Evolutionary conservation across 371 early-diverging fungal genomes (phyloP).

Genomic region (Phascolomyces articulosus): DNA sequence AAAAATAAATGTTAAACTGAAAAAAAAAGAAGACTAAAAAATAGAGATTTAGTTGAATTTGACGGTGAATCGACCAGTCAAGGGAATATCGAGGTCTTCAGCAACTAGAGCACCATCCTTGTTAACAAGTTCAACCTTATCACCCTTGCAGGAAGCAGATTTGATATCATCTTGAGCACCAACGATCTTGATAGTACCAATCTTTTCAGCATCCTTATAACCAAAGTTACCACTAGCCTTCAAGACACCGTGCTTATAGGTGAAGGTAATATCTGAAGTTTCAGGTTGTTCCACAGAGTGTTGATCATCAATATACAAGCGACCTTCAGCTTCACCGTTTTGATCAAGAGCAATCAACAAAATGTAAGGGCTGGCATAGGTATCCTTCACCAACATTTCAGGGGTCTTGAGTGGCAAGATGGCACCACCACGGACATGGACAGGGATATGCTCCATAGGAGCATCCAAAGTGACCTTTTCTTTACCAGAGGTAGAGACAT

Average conservation of each 20-base stretch:
- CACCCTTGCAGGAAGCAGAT: constrained; percentile 13
- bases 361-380: constrained; percentile 39
- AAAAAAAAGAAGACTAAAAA: not conserved
- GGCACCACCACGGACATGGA: constrained; percentile 54
- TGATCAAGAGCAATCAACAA: constrained; percentile 57
- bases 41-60: not conserved
- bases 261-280: constrained; percentile 32
- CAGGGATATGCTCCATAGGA: constrained; percentile 43
- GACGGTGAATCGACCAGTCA: constrained; percentile 4
- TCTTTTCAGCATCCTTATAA: constrained; percentile 25
- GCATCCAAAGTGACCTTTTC: constrained; percentile 34
- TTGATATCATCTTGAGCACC: constrained; percentile 11
- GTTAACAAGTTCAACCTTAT: not conserved
- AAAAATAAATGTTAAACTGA: not conserved
- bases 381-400: constrained; percentile 46
- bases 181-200: constrained; percentile 19
- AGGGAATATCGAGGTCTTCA: constrained; percentile 1
- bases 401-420: constrained; percentile 53
- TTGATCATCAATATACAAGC: constrained; percentile 64
- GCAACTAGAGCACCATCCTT: constrained; percentile 1
- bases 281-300: constrained; percentile 35
- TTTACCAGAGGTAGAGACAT: constrained; percentile 7
- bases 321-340: constrained; percentile 42
- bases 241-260: constrained; percentile 26
- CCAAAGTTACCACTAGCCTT: constrained; percentile 31